Percentiles rank a stretch among this genome's conserved stretches.
Conservation (phyloP, 208 protist species). For the Wallacemonas sp. region DNA sequence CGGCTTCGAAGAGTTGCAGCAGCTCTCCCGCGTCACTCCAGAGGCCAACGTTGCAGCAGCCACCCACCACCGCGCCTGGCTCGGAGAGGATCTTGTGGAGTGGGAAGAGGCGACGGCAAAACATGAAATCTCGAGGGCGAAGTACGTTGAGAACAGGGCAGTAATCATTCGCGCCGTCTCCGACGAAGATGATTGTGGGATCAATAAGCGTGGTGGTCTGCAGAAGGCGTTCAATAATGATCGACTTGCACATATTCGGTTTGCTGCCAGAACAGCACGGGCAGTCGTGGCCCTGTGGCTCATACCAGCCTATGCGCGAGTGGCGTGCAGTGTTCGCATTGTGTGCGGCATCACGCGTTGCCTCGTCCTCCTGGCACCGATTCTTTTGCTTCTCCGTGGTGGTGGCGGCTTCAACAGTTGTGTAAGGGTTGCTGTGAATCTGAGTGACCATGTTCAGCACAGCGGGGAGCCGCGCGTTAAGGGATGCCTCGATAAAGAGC, state of each 20-base stretch:
- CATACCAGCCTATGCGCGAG: constrained; percentile 78
- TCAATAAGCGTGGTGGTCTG: constrained; percentile 76
- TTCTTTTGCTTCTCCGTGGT: constrained; percentile 21
- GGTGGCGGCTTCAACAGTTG: constrained; percentile 12
- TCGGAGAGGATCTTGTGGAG: constrained; percentile 53
- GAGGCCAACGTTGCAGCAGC: constrained; percentile 76
- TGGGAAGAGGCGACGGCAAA: constrained; percentile 62
- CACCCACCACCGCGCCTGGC: constrained; percentile 27
- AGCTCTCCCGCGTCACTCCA: constrained; percentile 72
- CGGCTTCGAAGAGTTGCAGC: constrained; percentile 50
- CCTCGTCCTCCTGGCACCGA: constrained; percentile 38
- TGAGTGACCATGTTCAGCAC: constrained; percentile 46
- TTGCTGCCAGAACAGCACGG: constrained; percentile 52
- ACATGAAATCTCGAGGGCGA: constrained; percentile 79
- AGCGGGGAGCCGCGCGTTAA: constrained; percentile 54
- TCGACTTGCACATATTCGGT: constrained; percentile 89
- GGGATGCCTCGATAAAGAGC: constrained; percentile 73
- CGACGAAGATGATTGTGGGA: constrained; percentile 86
- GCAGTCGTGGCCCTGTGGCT: constrained; percentile 70
- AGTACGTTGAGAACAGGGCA: constrained; percentile 81
- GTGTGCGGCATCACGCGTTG: constrained; percentile 43
- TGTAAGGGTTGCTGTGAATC: constrained; percentile 88
- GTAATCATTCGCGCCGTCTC: constrained; percentile 85
- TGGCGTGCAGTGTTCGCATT: constrained; percentile 36
- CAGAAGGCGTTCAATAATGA: constrained; percentile 73